Conservation (phyloP, 345 rosid species). For the Excoecaria agallocha region DNA sequence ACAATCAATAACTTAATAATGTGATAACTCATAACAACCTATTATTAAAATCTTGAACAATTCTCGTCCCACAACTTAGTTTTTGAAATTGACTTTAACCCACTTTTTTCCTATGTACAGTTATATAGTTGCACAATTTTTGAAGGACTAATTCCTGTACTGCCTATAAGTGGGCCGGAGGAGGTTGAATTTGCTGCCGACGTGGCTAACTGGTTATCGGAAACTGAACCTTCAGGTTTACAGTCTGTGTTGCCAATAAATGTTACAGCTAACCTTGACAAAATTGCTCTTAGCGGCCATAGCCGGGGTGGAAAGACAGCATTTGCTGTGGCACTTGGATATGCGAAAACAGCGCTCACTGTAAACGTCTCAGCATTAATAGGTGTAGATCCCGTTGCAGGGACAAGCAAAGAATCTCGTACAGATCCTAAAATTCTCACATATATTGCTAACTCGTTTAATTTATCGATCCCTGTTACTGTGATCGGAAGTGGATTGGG, state of each 20-base stretch:
- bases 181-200: constrained; percentile 32
- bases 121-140: neutral
- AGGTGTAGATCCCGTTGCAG: constrained; percentile 42
- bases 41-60: too few species aligned
- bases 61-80: too few species aligned
- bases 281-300: constrained; percentile 35
- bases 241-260: constrained; percentile 12
- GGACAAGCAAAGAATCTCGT: neutral
- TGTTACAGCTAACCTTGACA: constrained; percentile 4
- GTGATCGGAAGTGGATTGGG: constrained; percentile 40
- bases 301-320: constrained; percentile 43
- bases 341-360: neutral
- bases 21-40: too few species aligned
- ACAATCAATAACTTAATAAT: too few species aligned
- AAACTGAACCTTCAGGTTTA: constrained; percentile 7
- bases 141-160: neutral
- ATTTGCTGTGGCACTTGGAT: constrained; percentile 34
- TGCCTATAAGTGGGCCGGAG: constrained; percentile 7
- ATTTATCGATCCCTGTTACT: constrained; percentile 25
- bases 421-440: constrained; percentile 30
- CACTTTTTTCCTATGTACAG: neutral
- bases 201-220: constrained; percentile 32
- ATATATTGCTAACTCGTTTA: constrained; percentile 17
- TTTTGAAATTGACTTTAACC: too few species aligned
- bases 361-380: constrained; percentile 18